These are phyloP conservation scores for Sporothrix luriei DNA, from an alignment of 2,329 filamentous ascomycete genomes.

Conservation along the genomic window DNA sequence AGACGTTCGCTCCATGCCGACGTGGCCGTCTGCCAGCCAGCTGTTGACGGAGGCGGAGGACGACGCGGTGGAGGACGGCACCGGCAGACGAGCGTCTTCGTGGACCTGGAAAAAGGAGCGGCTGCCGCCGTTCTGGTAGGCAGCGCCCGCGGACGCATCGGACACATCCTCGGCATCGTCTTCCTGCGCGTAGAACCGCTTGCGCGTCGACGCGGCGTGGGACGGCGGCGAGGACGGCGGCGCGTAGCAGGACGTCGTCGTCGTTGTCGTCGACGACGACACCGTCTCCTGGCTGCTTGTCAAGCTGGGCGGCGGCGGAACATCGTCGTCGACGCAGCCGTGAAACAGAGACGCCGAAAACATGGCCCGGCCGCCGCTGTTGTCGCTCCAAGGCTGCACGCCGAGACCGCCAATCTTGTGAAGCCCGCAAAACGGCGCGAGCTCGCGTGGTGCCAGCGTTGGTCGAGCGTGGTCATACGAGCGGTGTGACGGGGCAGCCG, in stretches of 20 bases:
- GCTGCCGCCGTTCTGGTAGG: neutral
- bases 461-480: conserved; percentile 31
- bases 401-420: conserved; percentile 72
- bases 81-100: conserved; percentile 44
- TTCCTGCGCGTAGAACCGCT: conserved; percentile 48
- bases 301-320: conserved; percentile 48
- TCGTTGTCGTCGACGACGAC: conserved; percentile 43
- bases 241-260: conserved; percentile 28
- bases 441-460: conserved; percentile 54
- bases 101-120: conserved; percentile 27
- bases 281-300: conserved; percentile 61
- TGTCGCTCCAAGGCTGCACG: conserved; percentile 62
- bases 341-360: conserved; percentile 30
- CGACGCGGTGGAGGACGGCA: conserved; percentile 30
- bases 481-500: conserved; percentile 20
- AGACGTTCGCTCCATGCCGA: conserved; percentile 39
- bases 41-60: conserved; percentile 38
- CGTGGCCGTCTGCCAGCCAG: conserved; percentile 40
- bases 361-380: conserved; percentile 36
- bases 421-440: conserved; percentile 79
- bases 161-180: conserved; percentile 8
- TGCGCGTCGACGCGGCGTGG: conserved; percentile 44
- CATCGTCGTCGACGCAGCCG: conserved; percentile 39
- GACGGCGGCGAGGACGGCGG: conserved; percentile 33
- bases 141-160: neutral